Base-by-base conservation (phyloP, 176 grass and related monocot genomes). In the Themeda triandra region DNA sequence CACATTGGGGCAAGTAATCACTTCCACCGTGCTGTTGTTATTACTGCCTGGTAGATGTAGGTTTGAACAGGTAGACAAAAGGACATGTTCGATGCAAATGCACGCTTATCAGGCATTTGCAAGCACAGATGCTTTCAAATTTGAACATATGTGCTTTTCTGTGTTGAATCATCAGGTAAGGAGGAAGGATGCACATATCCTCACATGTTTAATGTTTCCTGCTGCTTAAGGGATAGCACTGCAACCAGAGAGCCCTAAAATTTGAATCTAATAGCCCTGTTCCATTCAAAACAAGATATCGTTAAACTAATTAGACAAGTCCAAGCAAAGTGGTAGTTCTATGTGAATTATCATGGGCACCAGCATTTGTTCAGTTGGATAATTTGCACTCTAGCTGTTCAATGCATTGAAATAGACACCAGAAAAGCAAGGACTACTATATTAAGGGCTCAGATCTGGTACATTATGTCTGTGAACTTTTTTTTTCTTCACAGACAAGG, bases 21-120 rank as follows among this genome's bases (percentile, higher is more conserved):
- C 85, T 75, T 80, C 80, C 85, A 64, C 70, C 70, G 51, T 80
- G 80, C 24, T 76, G 69, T 70, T 84, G 89, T 91, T 80, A 91
- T 87, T 84, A 91, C 49, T 87, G 64, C 85, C 76, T 71, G 63
- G 40, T 91, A 69, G 76, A 80, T 84, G 76, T 80, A 35, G 33
- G 33, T 80, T 80, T 70, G 39, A 80, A 84, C 71, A 63, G 68
- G 73, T 83, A 68, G 75, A 69, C 11, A 83, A 68, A 68, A 28
- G 8, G 51, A 63, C 29, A 63, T 40, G 65, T 82, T 83, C 64
- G 64, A 80, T 87, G 63, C 70, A 84, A 80, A 69, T 80, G 63
- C 80, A 76, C 28, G 46, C 66, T 75, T 84, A 76, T 27, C 86
- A 67, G 41, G 31, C 76, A 87, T 84, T 83, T 70, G 30, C 40